Evolutionary conservation across 2,329 filamentous ascomycete species (phyloP), one percentile per base, ranked within the genome.

Genomic region (Ascocoryne sarcoides): DNA sequence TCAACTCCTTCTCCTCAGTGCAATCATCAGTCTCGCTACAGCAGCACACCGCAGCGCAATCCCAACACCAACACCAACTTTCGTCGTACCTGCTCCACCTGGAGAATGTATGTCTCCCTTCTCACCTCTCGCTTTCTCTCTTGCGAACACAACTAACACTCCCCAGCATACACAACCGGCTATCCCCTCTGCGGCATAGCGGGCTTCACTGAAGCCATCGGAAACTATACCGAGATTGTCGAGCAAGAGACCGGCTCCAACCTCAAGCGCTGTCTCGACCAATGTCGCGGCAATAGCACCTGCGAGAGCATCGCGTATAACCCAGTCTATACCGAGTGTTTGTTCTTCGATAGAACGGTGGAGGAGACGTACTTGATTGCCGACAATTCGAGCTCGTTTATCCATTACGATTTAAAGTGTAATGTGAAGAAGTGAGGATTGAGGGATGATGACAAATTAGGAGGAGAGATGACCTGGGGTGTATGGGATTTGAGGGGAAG

Each of bases 141-240:
- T n/a, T n/a, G n/a, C 23, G 12, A 26, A 7, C 23, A 7, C 28
- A 30, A 19, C 41, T 29, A 20, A 34, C 34, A 19, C 19, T 14
- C 4, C 16, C 32, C 19, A 41, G 42, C 30, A 20, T 48, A 48
- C 35, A 29, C 31, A 10, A 21, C 15, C 16, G 48, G 45, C 18
- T 42, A 37, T 29, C 45, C 46, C 10, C 30, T 51, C 38, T 48
- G 48, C 39, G 20, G 14, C n/a, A 28, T 47, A 23, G 20, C 40
- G 9, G 43, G 47, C 30, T 44, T 28, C 37, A 45, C 42, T 3
- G 30, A 36, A 10, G 23, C 45, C 4, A 46, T 44, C 7, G 42
- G 46, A 10, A 45, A 41, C 34, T 42, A 49, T 37, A 41, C 26
- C 4, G 36, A 49, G 32, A 40, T 34, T 15, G 39, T 42, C 14